Evolutionary conservation across 306 rosid genomes (phyloP), one percentile per base, ranked within the genome.

Genomic region (Cucurbita moschata): DNA sequence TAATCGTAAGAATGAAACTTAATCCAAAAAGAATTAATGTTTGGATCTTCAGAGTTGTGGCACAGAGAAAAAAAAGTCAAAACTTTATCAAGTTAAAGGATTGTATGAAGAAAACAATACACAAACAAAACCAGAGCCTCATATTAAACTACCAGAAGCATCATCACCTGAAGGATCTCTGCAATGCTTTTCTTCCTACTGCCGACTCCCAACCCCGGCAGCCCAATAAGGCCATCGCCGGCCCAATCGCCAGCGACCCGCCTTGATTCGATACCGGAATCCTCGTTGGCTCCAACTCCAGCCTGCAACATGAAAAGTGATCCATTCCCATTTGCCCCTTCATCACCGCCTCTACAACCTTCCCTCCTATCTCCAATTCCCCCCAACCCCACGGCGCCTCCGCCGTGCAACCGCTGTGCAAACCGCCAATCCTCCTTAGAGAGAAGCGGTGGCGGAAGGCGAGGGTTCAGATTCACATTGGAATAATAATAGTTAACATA

Each of bases 341-440:
- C 73, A 47, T 61, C 81, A 35, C 60, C 67, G 7, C 79, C 70
- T 61, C 75, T 60, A 15, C 81, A 52, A 7, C 66, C 79, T 13
- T 76, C 75, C 81, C 85, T 76, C 83, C 80, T 76, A 73, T 82
- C 85, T 53, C 81, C 85, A 54, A 81, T 78, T 52, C 82, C 85
- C 23, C 78, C 83, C 74, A 79, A 59, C 42, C 80, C 82, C 15
- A 81, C 81, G 2, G 57, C 42, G 42, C 80, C 78, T 26, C 87
- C 88, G 3, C 82, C 84, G 50, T 83, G 82, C 38, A 75, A 58
- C 44, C 87, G 80, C 78, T 82, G 88, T 12, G 83, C 63, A 62
- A 81, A 84, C 38, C 88, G 81, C 88, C 88, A 84, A 74, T 84
- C 83, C 77, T 84, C 88, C 80, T 84, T 84, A 0, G 88, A 77